Base-by-base conservation (phyloP, 805 yeast genomes). In the Myxozyma neotropica region DNA sequence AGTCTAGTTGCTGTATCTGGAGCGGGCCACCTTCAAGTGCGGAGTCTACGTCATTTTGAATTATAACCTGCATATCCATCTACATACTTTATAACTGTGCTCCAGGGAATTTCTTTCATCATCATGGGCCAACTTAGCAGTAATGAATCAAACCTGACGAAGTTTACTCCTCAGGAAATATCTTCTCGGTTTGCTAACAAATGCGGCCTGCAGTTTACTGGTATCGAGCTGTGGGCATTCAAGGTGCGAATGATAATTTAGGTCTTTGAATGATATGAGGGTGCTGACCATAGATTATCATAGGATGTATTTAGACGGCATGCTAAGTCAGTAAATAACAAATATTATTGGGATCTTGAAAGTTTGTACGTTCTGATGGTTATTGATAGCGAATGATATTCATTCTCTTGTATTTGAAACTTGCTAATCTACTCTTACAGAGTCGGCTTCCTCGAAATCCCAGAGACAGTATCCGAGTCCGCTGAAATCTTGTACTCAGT, bases 401-500 rank as follows among this genome's bases (percentile, higher is more conserved):
- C 8, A 47, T 7, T 24, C 7, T 6, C 29, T 29, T 17, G 36
- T 12, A 35, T 23, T 33, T 12, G 5, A 13, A 13, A 38, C n/a
- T 29, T 24, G 36, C 33, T 24, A 40, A 44, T 44, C 24, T 6
- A 43, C 10, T 3, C 35, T 47, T 8, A 17, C 45, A 68, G 70
- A 19, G 33, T 56, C 48, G 47, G 66, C 13, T 68, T 63, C 43
- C 66, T 82, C 17, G 69, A 70, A 15, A 57, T 81, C 1, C 80
- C 81, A 1, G 69, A 64, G 1, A 69, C 73, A 3, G 64, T 71
- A 12, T 60, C 66, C 0, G 68, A 71, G 2, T 70, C 77, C 0
- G 68, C 74, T 0, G 70, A 73, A 5, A 36, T 78, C 1, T 54
- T 85, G 0, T 78, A 77, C 67, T 71, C 74, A 4, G 70, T 81